Evolutionary conservation across 345 rosid genomes (phyloP).

Genomic region (Corchorus capsularis): DNA sequence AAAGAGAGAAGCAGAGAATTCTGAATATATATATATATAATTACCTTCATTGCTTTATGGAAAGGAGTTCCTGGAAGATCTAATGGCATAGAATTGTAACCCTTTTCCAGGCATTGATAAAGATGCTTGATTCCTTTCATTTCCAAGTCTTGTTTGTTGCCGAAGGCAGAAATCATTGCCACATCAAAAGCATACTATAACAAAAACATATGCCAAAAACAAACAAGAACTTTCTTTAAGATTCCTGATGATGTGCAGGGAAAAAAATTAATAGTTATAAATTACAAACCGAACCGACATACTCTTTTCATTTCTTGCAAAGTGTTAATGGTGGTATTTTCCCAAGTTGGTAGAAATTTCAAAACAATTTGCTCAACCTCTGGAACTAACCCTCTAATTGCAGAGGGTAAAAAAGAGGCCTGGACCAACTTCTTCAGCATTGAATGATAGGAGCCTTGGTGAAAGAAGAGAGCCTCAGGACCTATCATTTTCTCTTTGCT

Average conservation of each 20-base stretch:
- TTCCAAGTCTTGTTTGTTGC: conserved; percentile 51
- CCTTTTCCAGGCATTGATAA: conserved; percentile 72
- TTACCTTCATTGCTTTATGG: conserved; percentile 79
- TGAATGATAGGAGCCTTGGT: conserved; percentile 82
- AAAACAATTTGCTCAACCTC: conserved; percentile 70
- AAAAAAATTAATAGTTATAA: conserved; percentile 2
- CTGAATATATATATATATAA: background rate
- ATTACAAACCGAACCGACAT: conserved; percentile 3
- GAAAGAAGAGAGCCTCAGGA: conserved; percentile 82
- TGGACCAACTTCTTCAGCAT: conserved; percentile 71
- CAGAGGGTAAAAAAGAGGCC: conserved; percentile 68
- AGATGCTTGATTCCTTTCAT: conserved; percentile 66
- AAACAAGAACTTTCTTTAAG: conserved; percentile 16
- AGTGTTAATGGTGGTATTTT: conserved; percentile 57
- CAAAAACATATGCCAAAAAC: background rate
- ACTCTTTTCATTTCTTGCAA: conserved; percentile 92
- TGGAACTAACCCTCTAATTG: conserved; percentile 64
- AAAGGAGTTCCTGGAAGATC: conserved; percentile 84
- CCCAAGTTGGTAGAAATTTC: conserved; percentile 60
- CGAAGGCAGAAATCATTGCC: conserved; percentile 84
- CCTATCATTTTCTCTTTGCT: conserved; percentile 94
- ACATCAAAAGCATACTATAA: conserved; percentile 91
- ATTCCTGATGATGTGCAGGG: background rate
- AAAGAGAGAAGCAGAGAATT: background rate
- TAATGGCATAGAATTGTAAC: conserved; percentile 95